Evolutionary conservation across 73 alveolate genomes (phyloP).

Genomic region (Tetrahymena elliotti): DNA sequence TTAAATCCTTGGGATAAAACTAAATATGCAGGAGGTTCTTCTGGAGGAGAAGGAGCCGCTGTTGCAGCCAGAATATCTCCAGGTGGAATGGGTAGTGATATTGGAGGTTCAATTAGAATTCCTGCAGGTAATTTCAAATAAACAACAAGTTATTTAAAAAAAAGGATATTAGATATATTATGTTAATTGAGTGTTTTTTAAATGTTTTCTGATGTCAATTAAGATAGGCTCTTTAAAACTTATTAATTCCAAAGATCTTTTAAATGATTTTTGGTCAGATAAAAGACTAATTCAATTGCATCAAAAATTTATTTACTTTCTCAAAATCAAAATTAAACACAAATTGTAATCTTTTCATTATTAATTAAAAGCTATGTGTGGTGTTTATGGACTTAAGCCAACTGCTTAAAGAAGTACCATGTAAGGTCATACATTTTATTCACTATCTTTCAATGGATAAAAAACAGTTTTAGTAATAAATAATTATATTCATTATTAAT

Average conservation of each 20-base stretch:
- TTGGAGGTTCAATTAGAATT: constrained; percentile 69
- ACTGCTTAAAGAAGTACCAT: constrained; percentile 42
- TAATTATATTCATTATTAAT: too few species aligned
- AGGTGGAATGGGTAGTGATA: constrained; percentile 61
- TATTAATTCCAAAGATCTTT: too few species aligned
- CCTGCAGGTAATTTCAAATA: constrained; percentile 37
- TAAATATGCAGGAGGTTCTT: constrained; percentile 69
- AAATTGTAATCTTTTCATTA: not conserved
- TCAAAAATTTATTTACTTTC: too few species aligned
- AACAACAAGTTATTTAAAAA: not conserved
- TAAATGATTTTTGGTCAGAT: too few species aligned
- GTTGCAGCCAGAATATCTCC: constrained; percentile 58
- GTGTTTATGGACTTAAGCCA: constrained; percentile 64
- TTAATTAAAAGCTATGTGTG: constrained; percentile 32
- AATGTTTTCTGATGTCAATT: too few species aligned
- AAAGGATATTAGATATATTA: not conserved
- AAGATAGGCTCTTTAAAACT: too few species aligned
- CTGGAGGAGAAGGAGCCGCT: constrained; percentile 82
- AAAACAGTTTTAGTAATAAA: not conserved
- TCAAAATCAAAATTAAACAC: too few species aligned
- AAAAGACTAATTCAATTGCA: too few species aligned
- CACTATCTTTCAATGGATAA: not conserved
- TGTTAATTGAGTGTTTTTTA: not conserved
- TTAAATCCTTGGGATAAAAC: constrained; percentile 53
- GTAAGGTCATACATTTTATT: constrained; percentile 4